phyloP scores from a whole-genome alignment of 2,329 filamentous ascomycete species.

The Zymoseptoria crescenta region DNA sequence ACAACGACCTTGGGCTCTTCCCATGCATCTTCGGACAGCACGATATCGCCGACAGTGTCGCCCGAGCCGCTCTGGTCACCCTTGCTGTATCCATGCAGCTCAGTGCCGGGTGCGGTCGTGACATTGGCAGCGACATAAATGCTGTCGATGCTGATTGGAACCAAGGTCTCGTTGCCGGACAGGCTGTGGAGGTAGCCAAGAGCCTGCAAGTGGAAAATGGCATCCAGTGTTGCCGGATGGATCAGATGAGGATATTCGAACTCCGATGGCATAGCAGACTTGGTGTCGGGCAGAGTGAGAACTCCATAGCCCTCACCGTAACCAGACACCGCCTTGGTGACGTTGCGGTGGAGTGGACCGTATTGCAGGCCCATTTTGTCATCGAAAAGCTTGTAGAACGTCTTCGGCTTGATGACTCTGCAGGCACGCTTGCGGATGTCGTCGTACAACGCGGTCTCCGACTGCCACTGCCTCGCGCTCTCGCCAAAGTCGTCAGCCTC shows the following conservation, averaged over 20 bases:
- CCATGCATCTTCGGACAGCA: conserved; percentile 3
- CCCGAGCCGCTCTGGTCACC: neutral
- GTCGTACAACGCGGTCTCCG: neutral
- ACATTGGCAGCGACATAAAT: conserved; percentile 7
- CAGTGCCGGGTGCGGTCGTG: neutral
- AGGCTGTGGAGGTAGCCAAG: conserved; percentile 1
- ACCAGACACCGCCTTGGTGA: conserved; percentile 3
- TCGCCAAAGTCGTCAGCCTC: neutral
- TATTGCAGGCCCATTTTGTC: conserved; percentile 12
- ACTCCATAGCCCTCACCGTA: conserved; percentile 1
- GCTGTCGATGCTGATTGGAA: conserved; percentile 9
- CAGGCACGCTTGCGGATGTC: neutral
- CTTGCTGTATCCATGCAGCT: conserved; percentile 2
- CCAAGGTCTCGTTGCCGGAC: conserved; percentile 5
- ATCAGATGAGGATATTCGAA: conserved; percentile 50
- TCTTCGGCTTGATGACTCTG: conserved; percentile 2
- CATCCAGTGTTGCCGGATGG: conserved; percentile 52
- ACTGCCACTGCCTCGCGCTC: neutral
- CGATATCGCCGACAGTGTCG: conserved; percentile 2
- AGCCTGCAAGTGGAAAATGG: conserved; percentile 42
- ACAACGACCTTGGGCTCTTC: conserved; percentile 1
- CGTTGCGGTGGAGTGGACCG: conserved; percentile 11
- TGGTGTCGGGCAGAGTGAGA: conserved; percentile 31
- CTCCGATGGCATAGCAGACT: conserved; percentile 44
- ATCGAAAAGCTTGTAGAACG: conserved; percentile 3